Percentiles rank a stretch among this genome's conserved stretches.
Conservation (phyloP, 2,329 filamentous ascomycete genomes). For the Colletotrichum sp. region DNA sequence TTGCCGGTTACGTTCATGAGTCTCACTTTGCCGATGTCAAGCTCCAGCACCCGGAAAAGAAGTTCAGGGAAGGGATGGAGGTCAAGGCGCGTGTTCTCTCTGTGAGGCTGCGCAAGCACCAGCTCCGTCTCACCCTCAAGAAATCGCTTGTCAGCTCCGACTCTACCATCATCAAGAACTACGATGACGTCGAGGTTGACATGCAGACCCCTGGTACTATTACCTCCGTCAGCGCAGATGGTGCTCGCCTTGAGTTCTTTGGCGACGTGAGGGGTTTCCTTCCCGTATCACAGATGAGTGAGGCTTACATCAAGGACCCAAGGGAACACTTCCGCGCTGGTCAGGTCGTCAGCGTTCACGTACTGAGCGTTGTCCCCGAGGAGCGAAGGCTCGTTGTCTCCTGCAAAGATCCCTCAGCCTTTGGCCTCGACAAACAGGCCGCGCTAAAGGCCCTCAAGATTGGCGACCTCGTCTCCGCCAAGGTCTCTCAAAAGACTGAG, state of each 20-base stretch:
- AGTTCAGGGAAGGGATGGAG: conserved; percentile 85
- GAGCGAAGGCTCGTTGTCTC: conserved; percentile 80
- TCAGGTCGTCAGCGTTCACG: conserved; percentile 89
- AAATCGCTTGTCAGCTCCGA: conserved; percentile 94
- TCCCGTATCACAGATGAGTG: conserved; percentile 96
- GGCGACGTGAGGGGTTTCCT: conserved; percentile 83
- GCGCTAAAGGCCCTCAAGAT: conserved; percentile 76
- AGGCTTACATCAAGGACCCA: conserved; percentile 90
- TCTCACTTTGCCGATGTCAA: conserved; percentile 87
- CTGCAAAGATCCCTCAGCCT: conserved; percentile 85
- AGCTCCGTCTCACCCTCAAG: conserved; percentile 88
- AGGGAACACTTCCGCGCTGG: conserved; percentile 87
- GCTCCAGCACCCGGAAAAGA: conserved; percentile 92
- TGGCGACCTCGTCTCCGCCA: conserved; percentile 77
- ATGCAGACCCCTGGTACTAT: conserved; percentile 86
- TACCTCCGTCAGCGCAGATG: conserved; percentile 76
- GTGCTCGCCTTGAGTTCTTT: conserved; percentile 93
- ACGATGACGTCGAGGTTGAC: conserved; percentile 74
- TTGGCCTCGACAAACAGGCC: conserved; percentile 76
- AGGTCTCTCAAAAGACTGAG: conserved; percentile 80
- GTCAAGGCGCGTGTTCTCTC: conserved; percentile 88
- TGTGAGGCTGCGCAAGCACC: conserved; percentile 73
- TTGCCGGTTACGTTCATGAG: conserved; percentile 86
- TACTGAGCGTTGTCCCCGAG: conserved; percentile 79
- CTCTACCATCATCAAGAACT: conserved; percentile 76